Evolutionary conservation across 2,329 filamentous ascomycete genomes (phyloP).

Genomic region (Cercospora sesami): DNA sequence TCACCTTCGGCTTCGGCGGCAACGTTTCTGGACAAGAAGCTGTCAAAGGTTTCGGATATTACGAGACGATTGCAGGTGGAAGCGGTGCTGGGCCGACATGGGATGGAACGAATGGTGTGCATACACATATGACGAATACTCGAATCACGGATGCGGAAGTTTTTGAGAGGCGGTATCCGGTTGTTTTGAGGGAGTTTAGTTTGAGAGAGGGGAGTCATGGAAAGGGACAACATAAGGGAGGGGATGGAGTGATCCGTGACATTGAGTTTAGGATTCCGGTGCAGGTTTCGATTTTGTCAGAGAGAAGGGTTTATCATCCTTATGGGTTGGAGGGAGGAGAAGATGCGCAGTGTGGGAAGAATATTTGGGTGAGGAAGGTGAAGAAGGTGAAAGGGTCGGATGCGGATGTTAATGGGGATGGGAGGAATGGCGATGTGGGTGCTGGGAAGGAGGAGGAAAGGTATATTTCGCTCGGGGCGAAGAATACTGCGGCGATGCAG

Average conservation of each 20-base stretch:
- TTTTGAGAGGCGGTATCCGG: constrained; percentile 74
- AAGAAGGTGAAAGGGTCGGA: constrained; percentile 38
- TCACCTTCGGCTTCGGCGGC: constrained; percentile 80
- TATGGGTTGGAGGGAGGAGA: constrained; percentile 83
- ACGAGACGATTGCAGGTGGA: constrained; percentile 80
- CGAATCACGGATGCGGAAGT: constrained; percentile 79
- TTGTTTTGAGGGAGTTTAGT: constrained; percentile 69
- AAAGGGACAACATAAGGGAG: constrained; percentile 65
- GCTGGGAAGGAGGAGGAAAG: constrained; percentile 46
- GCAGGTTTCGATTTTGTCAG: constrained; percentile 75
- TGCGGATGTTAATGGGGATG: constrained; percentile 29
- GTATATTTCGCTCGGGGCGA: constrained; percentile 71
- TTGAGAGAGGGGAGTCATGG: constrained; percentile 65
- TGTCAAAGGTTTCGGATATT: constrained; percentile 81
- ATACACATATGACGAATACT: constrained; percentile 85
- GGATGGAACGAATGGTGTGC: constrained; percentile 74
- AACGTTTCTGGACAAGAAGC: constrained; percentile 58
- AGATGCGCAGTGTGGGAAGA: constrained; percentile 75
- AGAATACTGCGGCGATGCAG: constrained; percentile 76
- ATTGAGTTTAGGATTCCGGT: constrained; percentile 79
- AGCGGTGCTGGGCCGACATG: constrained; percentile 71
- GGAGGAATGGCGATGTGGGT: constrained; percentile 16
- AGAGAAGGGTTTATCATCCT: constrained; percentile 72
- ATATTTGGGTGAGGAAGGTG: constrained; percentile 81
- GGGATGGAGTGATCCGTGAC: constrained; percentile 73